phyloP scores from a whole-genome alignment of 352 stramenopile species.

The Pythium biforme region DNA sequence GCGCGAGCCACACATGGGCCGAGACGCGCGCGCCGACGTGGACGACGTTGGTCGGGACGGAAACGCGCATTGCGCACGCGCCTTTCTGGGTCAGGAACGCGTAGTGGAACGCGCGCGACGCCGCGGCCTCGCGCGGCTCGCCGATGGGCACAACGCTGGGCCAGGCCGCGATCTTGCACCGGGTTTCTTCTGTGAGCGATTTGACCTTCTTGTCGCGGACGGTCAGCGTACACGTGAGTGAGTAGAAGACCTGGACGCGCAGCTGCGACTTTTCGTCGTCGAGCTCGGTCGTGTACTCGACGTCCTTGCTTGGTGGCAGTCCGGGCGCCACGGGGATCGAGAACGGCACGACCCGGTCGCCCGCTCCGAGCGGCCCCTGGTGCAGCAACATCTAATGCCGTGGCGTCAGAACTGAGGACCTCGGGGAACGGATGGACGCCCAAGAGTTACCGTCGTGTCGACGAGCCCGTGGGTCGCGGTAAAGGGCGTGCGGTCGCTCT shows the following conservation, averaged over 20 bases:
- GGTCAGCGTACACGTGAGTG: background rate
- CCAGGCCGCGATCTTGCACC: background rate
- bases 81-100: background rate
- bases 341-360: background rate
- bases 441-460: background rate
- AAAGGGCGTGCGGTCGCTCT: background rate
- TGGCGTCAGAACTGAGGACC: too few relatives aligned
- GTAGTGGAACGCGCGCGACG: background rate
- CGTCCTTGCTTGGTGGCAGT: background rate
- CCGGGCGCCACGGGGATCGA: background rate
- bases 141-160: background rate
- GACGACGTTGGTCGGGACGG: background rate
- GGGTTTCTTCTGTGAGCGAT: background rate
- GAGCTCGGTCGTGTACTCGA: background rate
- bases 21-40: background rate
- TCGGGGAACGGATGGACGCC: too few relatives aligned
- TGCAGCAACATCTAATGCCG: background rate
- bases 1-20: background rate
- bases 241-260: background rate
- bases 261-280: background rate
- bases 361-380: background rate
- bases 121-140: background rate
- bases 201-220: background rate
- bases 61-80: background rate
- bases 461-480: background rate